Percentiles rank a stretch among this genome's conserved stretches.
Evolutionary conservation across 2,329 filamentous ascomycete species (phyloP).

Genomic region (Neopestalotiopsis rosae): DNA sequence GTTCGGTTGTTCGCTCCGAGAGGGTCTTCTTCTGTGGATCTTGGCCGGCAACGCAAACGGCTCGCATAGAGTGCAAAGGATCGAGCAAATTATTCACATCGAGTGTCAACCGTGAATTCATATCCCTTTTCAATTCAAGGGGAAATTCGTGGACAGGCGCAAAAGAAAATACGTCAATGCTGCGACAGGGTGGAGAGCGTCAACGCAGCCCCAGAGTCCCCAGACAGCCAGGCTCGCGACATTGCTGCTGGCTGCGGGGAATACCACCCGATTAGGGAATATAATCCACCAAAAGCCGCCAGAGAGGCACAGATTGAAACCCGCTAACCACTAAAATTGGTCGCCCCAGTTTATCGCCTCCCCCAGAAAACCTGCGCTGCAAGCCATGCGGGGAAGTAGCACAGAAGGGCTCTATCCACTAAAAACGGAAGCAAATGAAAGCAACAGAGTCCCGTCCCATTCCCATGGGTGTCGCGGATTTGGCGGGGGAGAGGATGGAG

Average conservation of each 20-base stretch:
- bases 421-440: background rate
- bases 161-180: background rate
- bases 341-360: background rate
- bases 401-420: background rate
- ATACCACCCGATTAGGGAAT: background rate
- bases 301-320: background rate
- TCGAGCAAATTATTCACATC: background rate
- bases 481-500: background rate
- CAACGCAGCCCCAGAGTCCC: background rate
- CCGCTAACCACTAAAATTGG: background rate
- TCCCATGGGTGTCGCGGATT: background rate
- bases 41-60: background rate
- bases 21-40: background rate
- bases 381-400: background rate
- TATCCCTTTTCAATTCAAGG: slow-evolving; percentile 6
- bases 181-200: background rate
- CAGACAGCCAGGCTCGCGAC: too few relatives aligned
- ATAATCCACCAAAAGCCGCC: background rate
- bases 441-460: background rate
- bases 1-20: background rate
- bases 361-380: background rate
- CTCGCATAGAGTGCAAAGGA: background rate
- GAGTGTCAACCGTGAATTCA: background rate
- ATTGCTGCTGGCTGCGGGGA: background rate
- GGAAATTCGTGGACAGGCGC: slow-evolving; percentile 4